phyloP scores from a whole-genome alignment of 83 land plant species.

The Picea mariana region DNA sequence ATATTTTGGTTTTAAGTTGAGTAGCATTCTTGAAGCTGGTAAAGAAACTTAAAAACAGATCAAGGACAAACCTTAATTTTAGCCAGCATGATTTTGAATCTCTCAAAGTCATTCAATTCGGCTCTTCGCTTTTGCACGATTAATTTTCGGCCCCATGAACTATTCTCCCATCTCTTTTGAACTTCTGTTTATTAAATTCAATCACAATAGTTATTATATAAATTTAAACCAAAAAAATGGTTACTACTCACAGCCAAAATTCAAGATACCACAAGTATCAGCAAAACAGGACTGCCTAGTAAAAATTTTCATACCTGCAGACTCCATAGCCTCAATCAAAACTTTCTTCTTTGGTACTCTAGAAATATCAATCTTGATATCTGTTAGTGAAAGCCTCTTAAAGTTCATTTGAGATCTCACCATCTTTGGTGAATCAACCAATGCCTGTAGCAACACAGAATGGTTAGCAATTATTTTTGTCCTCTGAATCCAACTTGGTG shows the following conservation, averaged over 20 bases:
- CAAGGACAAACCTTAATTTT: conserved; percentile 51
- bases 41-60: no score
- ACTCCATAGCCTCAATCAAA: conserved; percentile 67
- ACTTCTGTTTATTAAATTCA: conserved; percentile 35
- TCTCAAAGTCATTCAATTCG: conserved; percentile 71
- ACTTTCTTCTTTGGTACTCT: conserved; percentile 72
- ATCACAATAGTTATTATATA: no score
- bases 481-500: no score
- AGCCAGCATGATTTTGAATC: conserved; percentile 87
- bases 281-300: no score
- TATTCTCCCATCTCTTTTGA: conserved; percentile 82
- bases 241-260: no score
- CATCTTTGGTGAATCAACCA: conserved; percentile 90
- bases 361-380: conserved; percentile 72
- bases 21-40: no score
- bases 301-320: conserved; percentile 27
- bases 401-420: conserved; percentile 77
- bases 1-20: no score
- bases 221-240: no score
- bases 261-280: no score
- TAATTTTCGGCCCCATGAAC: conserved; percentile 86
- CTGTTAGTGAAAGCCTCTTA: conserved; percentile 81
- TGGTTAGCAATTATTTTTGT: no score
- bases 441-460: conserved; percentile 34
- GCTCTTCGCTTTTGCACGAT: conserved; percentile 85